Percentiles rank a stretch among this genome's conserved stretches.
Conservation (phyloP, 495 filamentous ascomycete species). For the Cairneyella variabilis region DNA sequence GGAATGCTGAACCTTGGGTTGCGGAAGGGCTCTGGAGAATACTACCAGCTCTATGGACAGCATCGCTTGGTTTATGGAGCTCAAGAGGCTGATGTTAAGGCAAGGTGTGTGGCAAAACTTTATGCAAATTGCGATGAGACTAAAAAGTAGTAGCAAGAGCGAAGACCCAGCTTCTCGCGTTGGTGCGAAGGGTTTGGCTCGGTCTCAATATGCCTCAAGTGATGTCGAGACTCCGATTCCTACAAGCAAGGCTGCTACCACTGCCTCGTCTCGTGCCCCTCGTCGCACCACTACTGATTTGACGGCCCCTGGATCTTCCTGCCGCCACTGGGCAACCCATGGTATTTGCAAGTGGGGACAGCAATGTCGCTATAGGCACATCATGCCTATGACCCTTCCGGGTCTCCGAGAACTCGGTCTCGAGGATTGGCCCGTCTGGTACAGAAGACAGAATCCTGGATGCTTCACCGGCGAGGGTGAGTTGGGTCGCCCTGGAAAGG, state of each 20-base stretch:
- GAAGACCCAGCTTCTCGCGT: too few species aligned
- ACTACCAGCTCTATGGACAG: slow-evolving; percentile 27
- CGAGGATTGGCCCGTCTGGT: slow-evolving; percentile 34
- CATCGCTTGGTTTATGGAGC: too few species aligned
- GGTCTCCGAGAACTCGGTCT: slow-evolving; percentile 37
- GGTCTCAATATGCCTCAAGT: too few species aligned
- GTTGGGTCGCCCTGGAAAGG: neutral
- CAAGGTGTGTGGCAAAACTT: neutral
- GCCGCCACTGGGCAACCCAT: slow-evolving; percentile 40
- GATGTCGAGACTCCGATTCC: too few species aligned
- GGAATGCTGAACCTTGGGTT: slow-evolving; percentile 37
- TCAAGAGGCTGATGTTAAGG: neutral
- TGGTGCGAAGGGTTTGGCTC: too few species aligned
- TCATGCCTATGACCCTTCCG: slow-evolving; percentile 34
- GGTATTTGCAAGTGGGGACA: slow-evolving; percentile 41
- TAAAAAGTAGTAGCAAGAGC: too few species aligned
- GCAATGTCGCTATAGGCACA: slow-evolving; percentile 37
- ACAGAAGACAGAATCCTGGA: slow-evolving; percentile 13
- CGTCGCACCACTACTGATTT: too few species aligned
- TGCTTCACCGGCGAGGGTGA: slow-evolving; percentile 15
- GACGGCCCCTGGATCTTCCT: too few species aligned
- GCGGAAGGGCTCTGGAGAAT: slow-evolving; percentile 22
- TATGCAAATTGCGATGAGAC: too few species aligned
- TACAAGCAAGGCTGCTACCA: too few species aligned
- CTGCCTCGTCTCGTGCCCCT: neutral